Evolutionary conservation across 2,329 filamentous ascomycete genomes (phyloP), one percentile per base, ranked within the genome.

Genomic region (Rachicladosporium sp.): DNA sequence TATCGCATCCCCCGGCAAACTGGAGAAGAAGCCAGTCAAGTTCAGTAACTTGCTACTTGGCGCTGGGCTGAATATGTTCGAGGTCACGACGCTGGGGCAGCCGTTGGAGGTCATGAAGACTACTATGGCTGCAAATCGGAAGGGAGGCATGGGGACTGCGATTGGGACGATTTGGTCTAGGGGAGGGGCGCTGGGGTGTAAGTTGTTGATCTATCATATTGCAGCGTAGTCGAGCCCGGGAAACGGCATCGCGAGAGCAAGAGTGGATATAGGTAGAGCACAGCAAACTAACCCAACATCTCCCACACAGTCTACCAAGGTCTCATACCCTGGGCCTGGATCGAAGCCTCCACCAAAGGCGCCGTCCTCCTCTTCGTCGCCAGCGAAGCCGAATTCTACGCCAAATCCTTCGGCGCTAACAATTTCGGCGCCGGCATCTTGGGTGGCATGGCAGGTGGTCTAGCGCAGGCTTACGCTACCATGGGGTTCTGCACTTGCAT

Each of bases 401-500:
- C 88, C 54, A 85, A 83, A 58, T 46, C 36, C 44, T 70, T 72
- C 51, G 91, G 91, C 52, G 89, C 87, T 47, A 77, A 74, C 56
- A 82, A 93, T 64, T 96, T 98, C 64, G 71, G 82, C 37, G 78
- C 80, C 52, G 91, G 91, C 60, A 96, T 98, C 68, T 61, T 73
- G 27, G 91, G 91, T 57, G 91, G 91, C 65, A 86, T 98, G 72
- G 74, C 79, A 13, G 91, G 91, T 61, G 91, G 91, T 74, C 79
- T 98, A 43, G 91, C 89, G 35, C 91, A 98, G 70, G 91, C 91
- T 44, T 98, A 98, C 64, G 91, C 91, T 50, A 98, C 91, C 63
- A 98, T 98, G 89, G 91, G 91, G 53, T 98, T 98, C 79, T 98
- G 91, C 70, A 98, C 91, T 46, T 98, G 91, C 77, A 98, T 98